phyloP scores from a whole-genome alignment of 2,329 filamentous ascomycete genomes.

The Coniochaeta hoffmannii region DNA sequence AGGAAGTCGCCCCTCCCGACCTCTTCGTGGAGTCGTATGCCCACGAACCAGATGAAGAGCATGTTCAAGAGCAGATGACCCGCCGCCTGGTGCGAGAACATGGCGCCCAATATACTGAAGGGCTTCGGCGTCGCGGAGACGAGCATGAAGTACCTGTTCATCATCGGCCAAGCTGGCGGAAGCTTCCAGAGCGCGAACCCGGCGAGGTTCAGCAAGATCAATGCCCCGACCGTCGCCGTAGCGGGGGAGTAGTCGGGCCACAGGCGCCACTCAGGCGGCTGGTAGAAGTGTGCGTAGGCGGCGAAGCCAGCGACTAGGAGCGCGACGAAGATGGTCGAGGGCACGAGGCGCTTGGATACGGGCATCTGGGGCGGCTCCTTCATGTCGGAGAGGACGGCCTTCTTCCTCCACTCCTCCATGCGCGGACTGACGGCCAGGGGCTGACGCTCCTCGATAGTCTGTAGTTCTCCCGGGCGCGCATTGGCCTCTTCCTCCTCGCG shows the following conservation, averaged over 20 bases:
- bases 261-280: slow-evolving; percentile 43
- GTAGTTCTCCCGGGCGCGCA: slow-evolving; percentile 32
- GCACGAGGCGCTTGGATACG: slow-evolving; percentile 46
- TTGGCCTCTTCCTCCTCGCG: slow-evolving; percentile 30
- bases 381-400: slow-evolving; percentile 41
- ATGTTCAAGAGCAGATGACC: slow-evolving; percentile 60
- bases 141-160: slow-evolving; percentile 64
- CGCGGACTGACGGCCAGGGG: slow-evolving; percentile 26
- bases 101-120: slow-evolving; percentile 51
- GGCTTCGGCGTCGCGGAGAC: slow-evolving; percentile 58
- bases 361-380: slow-evolving; percentile 44
- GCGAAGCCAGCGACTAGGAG: slow-evolving; percentile 35
- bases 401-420: slow-evolving; percentile 30
- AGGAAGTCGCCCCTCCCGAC: slow-evolving; percentile 62
- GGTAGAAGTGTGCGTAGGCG: slow-evolving; percentile 40
- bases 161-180: slow-evolving; percentile 55
- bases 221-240: slow-evolving; percentile 52
- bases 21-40: slow-evolving; percentile 61
- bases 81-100: slow-evolving; percentile 61
- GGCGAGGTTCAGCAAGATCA: slow-evolving; percentile 53
- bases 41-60: slow-evolving; percentile 57
- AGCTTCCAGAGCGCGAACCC: slow-evolving; percentile 54
- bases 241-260: slow-evolving; percentile 55
- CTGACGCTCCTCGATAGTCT: slow-evolving; percentile 27
- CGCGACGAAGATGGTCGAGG: slow-evolving; percentile 41